phyloP scores from a whole-genome alignment of 148 eudicot genomes.

The Amaranthus cruentus region DNA sequence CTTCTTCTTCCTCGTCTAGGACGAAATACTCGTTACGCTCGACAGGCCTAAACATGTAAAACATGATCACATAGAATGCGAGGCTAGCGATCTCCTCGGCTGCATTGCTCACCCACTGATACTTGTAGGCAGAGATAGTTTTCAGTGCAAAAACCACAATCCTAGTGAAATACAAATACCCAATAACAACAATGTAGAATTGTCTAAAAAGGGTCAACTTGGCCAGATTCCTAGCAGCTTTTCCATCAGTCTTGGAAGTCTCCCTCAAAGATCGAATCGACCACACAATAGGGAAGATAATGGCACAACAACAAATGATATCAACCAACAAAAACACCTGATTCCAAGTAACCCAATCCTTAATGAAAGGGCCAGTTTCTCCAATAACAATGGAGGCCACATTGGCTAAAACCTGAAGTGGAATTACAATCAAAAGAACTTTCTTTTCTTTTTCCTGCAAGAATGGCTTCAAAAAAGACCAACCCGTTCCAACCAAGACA shows the following conservation, averaged over 20 bases:
- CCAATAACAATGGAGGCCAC: conserved; percentile 90
- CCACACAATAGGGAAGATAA: conserved; percentile 91
- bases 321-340: conserved; percentile 92
- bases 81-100: conserved; percentile 95
- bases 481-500: conserved; percentile 84
- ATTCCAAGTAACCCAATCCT: conserved; percentile 98
- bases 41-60: conserved; percentile 95
- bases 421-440: conserved; percentile 92
- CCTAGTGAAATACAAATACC: conserved; percentile 93
- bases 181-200: conserved; percentile 90
- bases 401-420: conserved; percentile 87
- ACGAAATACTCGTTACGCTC: conserved; percentile 90
- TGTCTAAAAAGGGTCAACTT: conserved; percentile 87
- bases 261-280: conserved; percentile 86
- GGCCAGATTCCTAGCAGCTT: conserved; percentile 87
- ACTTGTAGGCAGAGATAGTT: conserved; percentile 84
- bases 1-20: conserved; percentile 87
- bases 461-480: conserved; percentile 95
- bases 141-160: conserved; percentile 83
- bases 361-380: conserved; percentile 92
- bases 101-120: conserved; percentile 89
- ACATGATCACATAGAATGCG: conserved; percentile 76
- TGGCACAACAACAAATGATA: conserved; percentile 82
- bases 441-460: conserved; percentile 97
- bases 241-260: conserved; percentile 96